Percentiles rank a stretch among this genome's conserved stretches.
Evolutionary conservation across 805 yeast species (phyloP).

Genomic region (Yamadazyma sp.): DNA sequence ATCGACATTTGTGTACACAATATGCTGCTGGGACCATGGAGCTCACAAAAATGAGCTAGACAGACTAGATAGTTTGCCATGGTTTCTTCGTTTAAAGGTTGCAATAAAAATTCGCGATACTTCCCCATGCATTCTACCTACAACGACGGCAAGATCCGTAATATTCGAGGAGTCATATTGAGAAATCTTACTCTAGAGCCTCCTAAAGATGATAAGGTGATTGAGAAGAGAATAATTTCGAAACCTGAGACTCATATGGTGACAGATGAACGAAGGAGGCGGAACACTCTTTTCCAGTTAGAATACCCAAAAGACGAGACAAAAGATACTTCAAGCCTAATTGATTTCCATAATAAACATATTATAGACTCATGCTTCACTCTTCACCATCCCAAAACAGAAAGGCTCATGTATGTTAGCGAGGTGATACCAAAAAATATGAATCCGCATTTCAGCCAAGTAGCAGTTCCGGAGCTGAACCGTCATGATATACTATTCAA

Average conservation of each 20-base stretch:
- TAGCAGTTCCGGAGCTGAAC: conserved; percentile 23
- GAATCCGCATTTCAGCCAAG: conserved; percentile 29
- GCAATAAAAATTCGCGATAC: conserved; percentile 1
- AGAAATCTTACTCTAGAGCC: conserved; percentile 4
- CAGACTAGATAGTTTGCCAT: conserved; percentile 48
- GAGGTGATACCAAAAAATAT: conserved; percentile 23
- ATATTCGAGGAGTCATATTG: conserved; percentile 9
- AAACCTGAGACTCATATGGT: neutral
- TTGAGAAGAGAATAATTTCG: neutral
- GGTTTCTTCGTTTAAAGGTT: neutral
- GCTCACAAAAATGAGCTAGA: conserved; percentile 74
- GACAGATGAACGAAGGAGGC: conserved; percentile 1
- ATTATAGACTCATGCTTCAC: conserved; percentile 28
- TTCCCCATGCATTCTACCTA: conserved; percentile 2
- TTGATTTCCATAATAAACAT: conserved; percentile 16
- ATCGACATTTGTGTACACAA: conserved; percentile 55
- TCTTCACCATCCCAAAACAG: conserved; percentile 20
- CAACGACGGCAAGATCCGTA: conserved; percentile 15
- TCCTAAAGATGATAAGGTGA: neutral
- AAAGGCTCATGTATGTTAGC: conserved; percentile 30
- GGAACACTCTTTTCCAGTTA: conserved; percentile 5
- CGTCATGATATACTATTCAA: conserved; percentile 18
- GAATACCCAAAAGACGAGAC: conserved; percentile 4
- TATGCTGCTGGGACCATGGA: conserved; percentile 70
- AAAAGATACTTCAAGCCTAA: neutral